Conservation (phyloP, 768 basidiomycete genomes). For the Hirschioporus abietinus region DNA sequence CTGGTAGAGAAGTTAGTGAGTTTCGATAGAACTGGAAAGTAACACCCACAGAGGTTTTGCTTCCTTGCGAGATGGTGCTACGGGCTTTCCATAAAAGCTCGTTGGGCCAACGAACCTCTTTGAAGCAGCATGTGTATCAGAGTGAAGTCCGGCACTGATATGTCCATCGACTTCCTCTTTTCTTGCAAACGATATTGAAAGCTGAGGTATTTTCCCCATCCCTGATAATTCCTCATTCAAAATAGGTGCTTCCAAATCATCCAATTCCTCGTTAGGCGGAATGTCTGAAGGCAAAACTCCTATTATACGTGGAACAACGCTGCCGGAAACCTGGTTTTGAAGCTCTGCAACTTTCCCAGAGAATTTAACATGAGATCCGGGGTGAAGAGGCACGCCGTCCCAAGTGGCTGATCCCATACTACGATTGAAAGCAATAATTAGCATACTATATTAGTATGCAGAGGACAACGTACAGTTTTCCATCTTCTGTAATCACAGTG, state of each 20-base stretch:
- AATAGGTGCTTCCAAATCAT: not conserved
- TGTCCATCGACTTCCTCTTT: not conserved
- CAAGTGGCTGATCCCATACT: constrained; percentile 61
- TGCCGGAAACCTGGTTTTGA: constrained; percentile 42
- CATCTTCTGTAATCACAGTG: constrained; percentile 62
- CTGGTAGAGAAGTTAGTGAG: constrained; percentile 28
- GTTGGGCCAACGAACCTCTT: constrained; percentile 46
- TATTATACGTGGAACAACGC: constrained; percentile 15
- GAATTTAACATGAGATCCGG: constrained; percentile 42
- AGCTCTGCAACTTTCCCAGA: constrained; percentile 61
- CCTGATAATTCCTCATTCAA: not conserved
- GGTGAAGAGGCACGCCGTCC: constrained; percentile 46
- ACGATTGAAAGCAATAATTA: constrained; percentile 2
- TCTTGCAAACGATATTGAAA: not conserved
- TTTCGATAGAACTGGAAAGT: not conserved
- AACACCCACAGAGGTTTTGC: constrained; percentile 41
- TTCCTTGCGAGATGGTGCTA: constrained; percentile 24
- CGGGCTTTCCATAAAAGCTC: constrained; percentile 54
- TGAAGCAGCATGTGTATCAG: constrained; percentile 3
- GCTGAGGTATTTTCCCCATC: not conserved
- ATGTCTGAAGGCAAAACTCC: not conserved
- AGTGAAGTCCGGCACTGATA: constrained; percentile 19
- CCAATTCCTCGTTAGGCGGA: not conserved
- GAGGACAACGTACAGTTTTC: constrained; percentile 50
- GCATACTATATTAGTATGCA: not conserved